Conservation (phyloP, 805 yeast genomes). For the Saccharomycopsis oosterbeekiorum region DNA sequence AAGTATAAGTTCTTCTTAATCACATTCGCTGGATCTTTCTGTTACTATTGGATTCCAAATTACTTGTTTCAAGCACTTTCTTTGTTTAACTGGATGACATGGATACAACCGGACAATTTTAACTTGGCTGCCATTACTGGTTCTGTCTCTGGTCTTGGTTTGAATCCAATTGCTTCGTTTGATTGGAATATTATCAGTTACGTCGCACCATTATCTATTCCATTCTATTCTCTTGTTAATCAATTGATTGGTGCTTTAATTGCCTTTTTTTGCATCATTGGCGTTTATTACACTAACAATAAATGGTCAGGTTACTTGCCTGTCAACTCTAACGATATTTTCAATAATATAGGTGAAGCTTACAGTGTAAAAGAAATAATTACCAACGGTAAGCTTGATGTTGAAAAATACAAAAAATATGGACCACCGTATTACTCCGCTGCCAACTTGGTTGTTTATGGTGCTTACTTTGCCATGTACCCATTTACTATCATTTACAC, state of each 20-base stretch:
- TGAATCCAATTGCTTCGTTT: constrained; percentile 44
- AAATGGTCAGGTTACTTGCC: constrained; percentile 32
- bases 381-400: constrained; percentile 36
- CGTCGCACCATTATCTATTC: constrained; percentile 32
- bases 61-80: constrained; percentile 34
- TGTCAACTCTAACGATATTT: constrained; percentile 40
- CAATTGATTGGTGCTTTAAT: constrained; percentile 28
- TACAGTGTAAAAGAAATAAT: constrained; percentile 40
- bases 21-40: constrained; percentile 27
- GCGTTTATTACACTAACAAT: constrained; percentile 32
- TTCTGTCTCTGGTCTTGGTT: constrained; percentile 35
- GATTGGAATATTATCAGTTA: constrained; percentile 39
- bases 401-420: constrained; percentile 36
- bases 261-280: constrained; percentile 28
- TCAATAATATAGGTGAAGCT: constrained; percentile 39
- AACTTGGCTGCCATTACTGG: constrained; percentile 44
- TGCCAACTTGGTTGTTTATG: constrained; percentile 49
- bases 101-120: constrained; percentile 45
- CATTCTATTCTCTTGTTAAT: constrained; percentile 32
- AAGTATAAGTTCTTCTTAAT: constrained; percentile 29
- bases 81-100: constrained; percentile 44
- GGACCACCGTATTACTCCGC: constrained; percentile 64
- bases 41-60: constrained; percentile 38
- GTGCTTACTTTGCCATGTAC: constrained; percentile 45
- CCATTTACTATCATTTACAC: constrained; percentile 47